A percentile compares a stretch with the other conserved stretches of the same genome.
phyloP scores from a whole-genome alignment of 2,329 filamentous ascomycete species.

The Ophiostoma populinum region DNA sequence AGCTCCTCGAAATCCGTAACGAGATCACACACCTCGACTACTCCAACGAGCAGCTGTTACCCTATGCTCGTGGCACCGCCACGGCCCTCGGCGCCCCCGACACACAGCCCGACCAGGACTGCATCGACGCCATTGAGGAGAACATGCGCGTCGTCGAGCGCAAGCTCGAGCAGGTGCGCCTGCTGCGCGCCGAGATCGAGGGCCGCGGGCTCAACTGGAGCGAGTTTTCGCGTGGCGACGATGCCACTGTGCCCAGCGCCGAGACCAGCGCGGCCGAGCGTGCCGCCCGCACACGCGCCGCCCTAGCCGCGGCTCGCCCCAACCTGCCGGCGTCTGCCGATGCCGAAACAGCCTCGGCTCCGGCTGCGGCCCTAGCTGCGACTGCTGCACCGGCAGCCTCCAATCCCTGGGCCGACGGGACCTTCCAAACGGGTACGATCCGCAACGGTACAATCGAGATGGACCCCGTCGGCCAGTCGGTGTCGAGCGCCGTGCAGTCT shows the following conservation, averaged over 20 bases:
- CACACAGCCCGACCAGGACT: slow-evolving; percentile 45
- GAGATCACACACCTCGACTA: slow-evolving; percentile 55
- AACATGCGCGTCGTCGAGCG: slow-evolving; percentile 51
- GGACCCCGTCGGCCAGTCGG: slow-evolving; percentile 15
- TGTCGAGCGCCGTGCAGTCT: background rate
- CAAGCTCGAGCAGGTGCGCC: slow-evolving; percentile 46
- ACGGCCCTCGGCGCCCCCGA: slow-evolving; percentile 16
- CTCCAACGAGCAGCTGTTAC: slow-evolving; percentile 55
- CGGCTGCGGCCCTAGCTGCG: background rate
- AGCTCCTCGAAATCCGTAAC: slow-evolving; percentile 61
- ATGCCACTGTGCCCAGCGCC: too few relatives aligned
- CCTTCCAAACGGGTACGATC: slow-evolving; percentile 43
- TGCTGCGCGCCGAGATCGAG: slow-evolving; percentile 50
- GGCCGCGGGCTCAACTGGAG: slow-evolving; percentile 36
- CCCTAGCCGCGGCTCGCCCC: slow-evolving; percentile 2
- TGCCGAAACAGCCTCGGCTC: background rate
- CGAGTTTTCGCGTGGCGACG: slow-evolving; percentile 36
- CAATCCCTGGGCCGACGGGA: slow-evolving; percentile 43
- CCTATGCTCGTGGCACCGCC: slow-evolving; percentile 39
- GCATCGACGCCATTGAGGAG: slow-evolving; percentile 55
- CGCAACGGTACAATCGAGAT: slow-evolving; percentile 31
- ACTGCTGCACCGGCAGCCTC: background rate
- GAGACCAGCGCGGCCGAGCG: slow-evolving; percentile 6
- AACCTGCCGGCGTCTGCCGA: background rate
- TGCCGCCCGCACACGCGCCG: background rate